These are phyloP conservation scores for Elsinoe arachidis DNA, from an alignment of 2,329 filamentous ascomycete genomes.

Conservation along the genomic window DNA sequence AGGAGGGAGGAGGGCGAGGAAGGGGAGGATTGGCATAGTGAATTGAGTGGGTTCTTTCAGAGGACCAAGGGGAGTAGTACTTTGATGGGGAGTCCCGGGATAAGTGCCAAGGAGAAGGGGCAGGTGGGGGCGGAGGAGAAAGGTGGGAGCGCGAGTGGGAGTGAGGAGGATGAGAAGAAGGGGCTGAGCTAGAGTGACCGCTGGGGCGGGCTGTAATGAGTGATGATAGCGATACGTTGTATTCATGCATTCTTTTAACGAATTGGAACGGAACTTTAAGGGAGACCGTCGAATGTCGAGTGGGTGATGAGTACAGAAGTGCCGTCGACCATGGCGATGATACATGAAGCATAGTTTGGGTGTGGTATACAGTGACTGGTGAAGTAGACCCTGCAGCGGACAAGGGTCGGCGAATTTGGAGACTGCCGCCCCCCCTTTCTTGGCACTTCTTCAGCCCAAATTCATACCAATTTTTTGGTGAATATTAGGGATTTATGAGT, in stretches of 20 bases:
- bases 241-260: background rate
- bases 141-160: background rate
- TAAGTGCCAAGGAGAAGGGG: background rate
- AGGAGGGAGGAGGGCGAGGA: constrained; percentile 30
- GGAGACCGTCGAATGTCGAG: too few relatives aligned
- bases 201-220: background rate
- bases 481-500: too few relatives aligned
- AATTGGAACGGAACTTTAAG: too few relatives aligned
- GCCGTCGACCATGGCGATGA: too few relatives aligned
- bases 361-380: too few relatives aligned
- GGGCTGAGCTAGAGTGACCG: background rate
- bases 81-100: background rate
- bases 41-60: constrained; percentile 47
- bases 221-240: background rate
- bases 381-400: too few relatives aligned
- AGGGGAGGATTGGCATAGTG: constrained; percentile 38
- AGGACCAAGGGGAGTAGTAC: constrained; percentile 31
- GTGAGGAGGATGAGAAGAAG: constrained; percentile 9
- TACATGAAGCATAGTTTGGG: too few relatives aligned
- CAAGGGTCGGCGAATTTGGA: too few relatives aligned
- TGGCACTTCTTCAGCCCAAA: too few relatives aligned
- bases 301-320: too few relatives aligned
- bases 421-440: too few relatives aligned
- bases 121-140: background rate
- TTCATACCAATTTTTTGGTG: too few relatives aligned